A percentile compares a stretch with the other conserved stretches of the same genome.
phyloP scores from a whole-genome alignment of 257 asterid genomes.

The Fraxinus quadrangulata region DNA sequence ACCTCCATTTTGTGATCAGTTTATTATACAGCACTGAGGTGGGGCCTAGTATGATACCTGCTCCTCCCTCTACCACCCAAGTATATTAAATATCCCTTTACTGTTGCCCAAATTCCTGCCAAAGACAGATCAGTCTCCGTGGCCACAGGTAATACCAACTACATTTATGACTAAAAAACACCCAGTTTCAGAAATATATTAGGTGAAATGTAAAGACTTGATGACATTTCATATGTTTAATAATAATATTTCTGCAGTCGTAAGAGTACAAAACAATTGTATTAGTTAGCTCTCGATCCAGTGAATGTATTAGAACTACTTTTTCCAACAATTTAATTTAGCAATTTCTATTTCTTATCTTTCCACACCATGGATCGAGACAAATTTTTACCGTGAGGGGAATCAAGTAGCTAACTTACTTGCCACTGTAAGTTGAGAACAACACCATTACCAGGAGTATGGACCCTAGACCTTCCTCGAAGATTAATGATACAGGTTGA shows the following conservation, averaged over 20 bases:
- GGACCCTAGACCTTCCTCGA: no score
- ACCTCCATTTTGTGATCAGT: background rate
- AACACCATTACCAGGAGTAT: no score
- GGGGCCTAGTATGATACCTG: background rate
- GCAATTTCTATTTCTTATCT: background rate
- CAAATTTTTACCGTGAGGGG: no score
- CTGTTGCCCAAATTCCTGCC: background rate
- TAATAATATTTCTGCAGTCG: background rate
- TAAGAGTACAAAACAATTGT: background rate
- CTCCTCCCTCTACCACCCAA: background rate
- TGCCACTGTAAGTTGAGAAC: no score
- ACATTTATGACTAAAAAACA: background rate
- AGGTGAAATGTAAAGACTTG: background rate
- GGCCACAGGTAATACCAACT: background rate
- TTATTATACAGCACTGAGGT: background rate
- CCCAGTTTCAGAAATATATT: background rate
- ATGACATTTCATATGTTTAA: background rate
- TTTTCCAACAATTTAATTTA: background rate
- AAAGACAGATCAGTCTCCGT: background rate
- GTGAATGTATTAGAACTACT: background rate
- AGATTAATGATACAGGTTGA: no score
- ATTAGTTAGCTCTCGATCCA: background rate
- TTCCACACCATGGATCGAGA: background rate
- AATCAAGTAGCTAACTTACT: no score
- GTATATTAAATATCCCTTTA: background rate